These are phyloP conservation scores for Blastocystis sp. DNA, from an alignment of 352 stramenopile genomes.

Conservation along the genomic window DNA sequence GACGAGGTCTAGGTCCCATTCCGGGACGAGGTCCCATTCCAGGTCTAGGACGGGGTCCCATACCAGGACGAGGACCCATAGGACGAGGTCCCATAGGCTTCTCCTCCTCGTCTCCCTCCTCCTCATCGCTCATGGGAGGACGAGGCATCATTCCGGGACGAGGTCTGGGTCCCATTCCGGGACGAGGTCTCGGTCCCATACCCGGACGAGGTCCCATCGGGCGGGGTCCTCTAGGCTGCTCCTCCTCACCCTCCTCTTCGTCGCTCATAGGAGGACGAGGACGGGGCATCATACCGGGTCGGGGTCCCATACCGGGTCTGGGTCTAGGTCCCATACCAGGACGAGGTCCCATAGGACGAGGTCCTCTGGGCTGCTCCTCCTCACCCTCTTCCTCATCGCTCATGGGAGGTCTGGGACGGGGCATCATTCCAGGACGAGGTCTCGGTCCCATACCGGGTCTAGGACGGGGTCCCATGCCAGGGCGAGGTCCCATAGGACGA, in stretches of 20 bases:
- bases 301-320: background rate
- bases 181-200: constrained; percentile 13
- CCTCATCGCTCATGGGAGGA: background rate
- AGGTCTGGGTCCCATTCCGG: constrained; percentile 29
- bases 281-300: background rate
- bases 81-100: background rate
- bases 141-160: background rate
- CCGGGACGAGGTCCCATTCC: constrained; percentile 16
- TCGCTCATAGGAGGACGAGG: constrained; percentile 5
- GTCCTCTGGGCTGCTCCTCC: background rate
- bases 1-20: background rate
- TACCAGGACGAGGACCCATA: background rate
- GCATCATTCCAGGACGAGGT: constrained; percentile 9
- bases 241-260: background rate
- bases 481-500: background rate
- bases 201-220: constrained; percentile 8
- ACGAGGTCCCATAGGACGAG: constrained; percentile 3
- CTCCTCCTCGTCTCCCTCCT: background rate
- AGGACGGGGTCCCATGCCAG: background rate
- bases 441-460: constrained; percentile 27
- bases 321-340: constrained; percentile 25
- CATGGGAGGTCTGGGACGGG: constrained; percentile 4
- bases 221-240: background rate
- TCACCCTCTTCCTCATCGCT: constrained; percentile 14
- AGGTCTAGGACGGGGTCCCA: background rate